Evolutionary conservation across 2,329 filamentous ascomycete genomes (phyloP), one percentile per base, ranked within the genome.

Genomic region (Epichloe amarillans): DNA sequence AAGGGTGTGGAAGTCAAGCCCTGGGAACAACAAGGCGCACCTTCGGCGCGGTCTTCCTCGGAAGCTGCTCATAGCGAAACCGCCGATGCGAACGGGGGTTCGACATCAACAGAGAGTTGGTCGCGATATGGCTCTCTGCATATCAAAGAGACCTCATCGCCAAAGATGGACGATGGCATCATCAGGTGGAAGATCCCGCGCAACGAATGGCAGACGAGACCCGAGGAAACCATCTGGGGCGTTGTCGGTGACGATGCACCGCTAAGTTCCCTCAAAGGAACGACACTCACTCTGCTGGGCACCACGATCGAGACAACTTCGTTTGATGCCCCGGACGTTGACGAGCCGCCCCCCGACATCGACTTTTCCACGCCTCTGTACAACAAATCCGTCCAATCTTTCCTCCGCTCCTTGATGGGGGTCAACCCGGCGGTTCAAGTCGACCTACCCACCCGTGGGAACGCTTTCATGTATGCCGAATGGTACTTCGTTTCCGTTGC

Each of bases 241-340:
- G 80, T 80, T 17, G 76, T 76, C 3, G 73, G 76, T 6, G 79
- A 83, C 50, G 80, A 77, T 57, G 76, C 78, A 8, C 79, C 80
- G 47, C 67, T 89, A 38, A 87, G 82, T 65, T 82, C 84, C 7
- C 84, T 90, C 61, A 83, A 83, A 59, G 86, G 86, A 45, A 89
- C 84, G 0, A 80, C 79, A 8, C 70, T 93, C n/a, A 83, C 85
- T 1, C 79, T 94, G 49, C 79, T 93, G 41, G 88, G 87, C 36
- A 85, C 84, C 57, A 83, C 86, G 44, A 84, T 93, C 59, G 85
- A 94, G 64, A 77, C 91, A 41, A 81, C 84, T 12, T 80, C 83
- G 43, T 88, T 87, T 60, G 76, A 83, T 45, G 79, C 77, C 1
- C 72, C 75, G 1, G 84, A 88, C 53, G 73, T 80, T 63, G 79